Base-by-base conservation (phyloP, 2,329 filamentous ascomycete genomes). In the Colletotrichum orchidophilum region DNA sequence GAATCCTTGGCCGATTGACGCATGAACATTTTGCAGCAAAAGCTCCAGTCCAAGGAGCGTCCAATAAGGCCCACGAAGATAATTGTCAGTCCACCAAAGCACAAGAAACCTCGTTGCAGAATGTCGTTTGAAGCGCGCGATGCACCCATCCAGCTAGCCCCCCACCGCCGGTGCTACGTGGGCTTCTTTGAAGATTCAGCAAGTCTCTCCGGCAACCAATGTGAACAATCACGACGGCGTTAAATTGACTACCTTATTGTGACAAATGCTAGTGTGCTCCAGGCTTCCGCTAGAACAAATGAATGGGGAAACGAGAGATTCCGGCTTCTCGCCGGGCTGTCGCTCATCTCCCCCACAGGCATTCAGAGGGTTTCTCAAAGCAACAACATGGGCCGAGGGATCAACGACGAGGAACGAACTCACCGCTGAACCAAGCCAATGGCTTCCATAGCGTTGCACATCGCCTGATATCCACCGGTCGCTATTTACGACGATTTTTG, bases 261-360 rank as follows among this genome's bases (percentile, higher is more conserved):
- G n/a, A 12, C 39, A 63, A 18, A 27, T 35, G 15, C 21, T 29
- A 63, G 29, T 58, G 39, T 42, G 24, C 50, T 33, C 15, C 53
- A 33, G 57, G 21, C 52, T 54, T 35, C 33, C 52, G 46, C 58
- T 54, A 39, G 53, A 46, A 50, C 13, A 58, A 67, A 42, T 18
- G 21, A 33, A 53, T 59, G 68, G 52, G 53, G 58, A 39, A 31
- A 58, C n/a, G 26, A 63, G 57, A 52, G 52, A 67, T 57, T 63
- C 58, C 24, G 68, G 27, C 63, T 66, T 61, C 35, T 63, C 52
- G 29, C 29, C 46, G 27, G 57, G 57, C 58, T 68, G 58, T 68
- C 42, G 66, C 26, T 71, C 52, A 71, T 68, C 58, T 71, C 68
- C 64, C 39, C 58, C 52, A 50, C 21, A 29, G 49, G 50, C 21